Percentiles rank a stretch among this genome's conserved stretches.
phyloP scores from a whole-genome alignment of 495 filamentous ascomycete species.

The Mycothermus thermophilus region DNA sequence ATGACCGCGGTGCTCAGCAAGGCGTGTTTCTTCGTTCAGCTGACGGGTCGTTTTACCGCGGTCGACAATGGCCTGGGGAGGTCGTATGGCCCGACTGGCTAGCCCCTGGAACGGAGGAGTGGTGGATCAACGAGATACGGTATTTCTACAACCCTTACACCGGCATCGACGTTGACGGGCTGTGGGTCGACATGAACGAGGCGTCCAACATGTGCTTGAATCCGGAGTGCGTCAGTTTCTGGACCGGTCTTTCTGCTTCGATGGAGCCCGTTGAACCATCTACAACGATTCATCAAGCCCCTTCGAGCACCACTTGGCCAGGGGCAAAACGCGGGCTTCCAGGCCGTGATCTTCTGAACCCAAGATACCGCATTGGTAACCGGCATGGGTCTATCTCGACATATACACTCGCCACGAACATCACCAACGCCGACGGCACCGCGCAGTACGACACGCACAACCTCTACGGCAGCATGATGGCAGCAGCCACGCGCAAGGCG shows the following conservation, averaged over 20 bases:
- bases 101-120: slow-evolving; percentile 45
- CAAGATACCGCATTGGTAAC: slow-evolving; percentile 61
- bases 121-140: slow-evolving; percentile 63
- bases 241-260: too few relatives aligned
- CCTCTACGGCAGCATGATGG: slow-evolving; percentile 79
- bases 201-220: slow-evolving; percentile 17
- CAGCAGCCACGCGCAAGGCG: slow-evolving; percentile 43
- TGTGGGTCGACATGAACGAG: slow-evolving; percentile 79
- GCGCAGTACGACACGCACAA: slow-evolving; percentile 74
- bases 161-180: slow-evolving; percentile 69
- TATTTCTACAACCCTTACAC: slow-evolving; percentile 49
- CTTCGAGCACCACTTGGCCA: not conserved
- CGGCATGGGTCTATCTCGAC: slow-evolving; percentile 49
- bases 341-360: slow-evolving; percentile 50
- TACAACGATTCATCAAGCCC: too few relatives aligned
- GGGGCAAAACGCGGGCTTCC: slow-evolving; percentile 37
- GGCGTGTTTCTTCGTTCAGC: slow-evolving; percentile 49
- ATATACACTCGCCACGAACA: slow-evolving; percentile 58
- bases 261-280: too few relatives aligned
- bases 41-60: slow-evolving; percentile 56
- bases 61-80: slow-evolving; percentile 74
- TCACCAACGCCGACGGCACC: slow-evolving; percentile 57
- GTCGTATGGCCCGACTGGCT: slow-evolving; percentile 84
- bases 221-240: slow-evolving; percentile 4
- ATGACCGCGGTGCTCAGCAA: slow-evolving; percentile 44